Conservation (phyloP, 1,139 yeast species). For the Arxiozyma bovina region DNA sequence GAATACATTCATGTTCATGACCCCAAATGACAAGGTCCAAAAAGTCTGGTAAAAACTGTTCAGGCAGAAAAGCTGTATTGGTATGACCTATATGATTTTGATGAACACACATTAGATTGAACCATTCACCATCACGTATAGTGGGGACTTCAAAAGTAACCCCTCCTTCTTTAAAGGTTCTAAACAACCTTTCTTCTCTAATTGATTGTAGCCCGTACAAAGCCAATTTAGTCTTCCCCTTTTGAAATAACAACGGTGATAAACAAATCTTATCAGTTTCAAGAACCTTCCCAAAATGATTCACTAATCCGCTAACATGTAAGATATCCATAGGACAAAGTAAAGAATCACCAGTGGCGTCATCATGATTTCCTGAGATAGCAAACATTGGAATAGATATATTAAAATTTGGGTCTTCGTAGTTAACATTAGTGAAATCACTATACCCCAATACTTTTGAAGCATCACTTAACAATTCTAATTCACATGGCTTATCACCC, state of each 20-base stretch:
- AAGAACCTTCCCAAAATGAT: conserved; percentile 79
- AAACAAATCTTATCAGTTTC: conserved; percentile 69
- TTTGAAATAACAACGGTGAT: conserved; percentile 71
- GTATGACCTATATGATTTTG: conserved; percentile 82
- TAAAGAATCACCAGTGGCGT: conserved; percentile 81
- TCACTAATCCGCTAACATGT: conserved; percentile 71
- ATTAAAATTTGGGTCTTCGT: conserved; percentile 83
- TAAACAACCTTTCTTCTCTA: conserved; percentile 77
- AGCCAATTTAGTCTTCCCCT: conserved; percentile 75
- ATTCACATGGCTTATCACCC: conserved; percentile 82
- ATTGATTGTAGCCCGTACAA: conserved; percentile 84
- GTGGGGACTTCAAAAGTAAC: conserved; percentile 73
- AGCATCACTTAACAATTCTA: conserved; percentile 79
- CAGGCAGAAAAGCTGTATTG: conserved; percentile 76
- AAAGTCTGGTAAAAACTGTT: conserved; percentile 70
- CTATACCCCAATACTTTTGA: conserved; percentile 40
- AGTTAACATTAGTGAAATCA: conserved; percentile 64
- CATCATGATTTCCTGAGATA: conserved; percentile 95
- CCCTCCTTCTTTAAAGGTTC: conserved; percentile 72
- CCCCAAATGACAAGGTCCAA: conserved; percentile 89
- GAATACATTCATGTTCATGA: conserved; percentile 92
- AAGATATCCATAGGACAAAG: conserved; percentile 84
- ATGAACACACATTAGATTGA: conserved; percentile 81
- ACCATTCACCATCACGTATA: conserved; percentile 57
- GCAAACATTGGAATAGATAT: conserved; percentile 90